These are phyloP conservation scores for Intubia oerlemansii DNA, from an alignment of 2,329 filamentous ascomycete species.

Conservation along the genomic window DNA sequence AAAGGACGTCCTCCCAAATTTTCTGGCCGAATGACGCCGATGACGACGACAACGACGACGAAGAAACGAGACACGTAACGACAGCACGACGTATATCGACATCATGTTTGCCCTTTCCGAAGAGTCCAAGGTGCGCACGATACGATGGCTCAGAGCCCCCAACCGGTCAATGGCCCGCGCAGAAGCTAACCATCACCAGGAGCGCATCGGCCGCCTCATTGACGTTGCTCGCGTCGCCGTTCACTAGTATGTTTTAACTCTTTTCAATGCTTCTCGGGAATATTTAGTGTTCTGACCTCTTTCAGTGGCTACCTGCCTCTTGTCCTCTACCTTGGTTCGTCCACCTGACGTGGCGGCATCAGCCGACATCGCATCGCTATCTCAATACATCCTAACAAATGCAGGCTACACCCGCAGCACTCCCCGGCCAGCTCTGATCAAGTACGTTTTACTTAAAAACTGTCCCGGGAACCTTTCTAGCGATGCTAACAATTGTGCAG, in stretches of 20 bases:
- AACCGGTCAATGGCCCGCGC: no score
- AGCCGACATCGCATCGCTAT: no score
- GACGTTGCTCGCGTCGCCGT: constrained; percentile 84
- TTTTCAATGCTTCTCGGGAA: background rate
- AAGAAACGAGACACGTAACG: no score
- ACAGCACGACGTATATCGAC: no score
- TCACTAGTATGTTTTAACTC: constrained; percentile 56
- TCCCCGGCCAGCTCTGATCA: constrained; percentile 55
- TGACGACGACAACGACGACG: no score
- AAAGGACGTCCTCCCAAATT: no score
- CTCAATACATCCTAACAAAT: no score
- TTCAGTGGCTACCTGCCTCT: constrained; percentile 80
- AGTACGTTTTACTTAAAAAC: constrained; percentile 17
- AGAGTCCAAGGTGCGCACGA: constrained; percentile 64
- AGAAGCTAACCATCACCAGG: no score
- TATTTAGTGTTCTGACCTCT: constrained; percentile 14
- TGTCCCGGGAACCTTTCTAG: background rate
- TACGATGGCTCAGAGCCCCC: no score
- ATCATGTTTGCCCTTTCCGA: constrained; percentile 59
- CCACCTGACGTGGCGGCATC: background rate
- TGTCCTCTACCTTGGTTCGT: constrained; percentile 81
- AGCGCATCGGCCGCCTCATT: constrained; percentile 94
- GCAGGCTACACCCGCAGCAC: constrained; percentile 85
- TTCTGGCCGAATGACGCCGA: no score
- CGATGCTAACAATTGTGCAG: constrained; percentile 14